phyloP scores from a whole-genome alignment of 768 basidiomycete genomes.

The Mycena olivaceomarginata region DNA sequence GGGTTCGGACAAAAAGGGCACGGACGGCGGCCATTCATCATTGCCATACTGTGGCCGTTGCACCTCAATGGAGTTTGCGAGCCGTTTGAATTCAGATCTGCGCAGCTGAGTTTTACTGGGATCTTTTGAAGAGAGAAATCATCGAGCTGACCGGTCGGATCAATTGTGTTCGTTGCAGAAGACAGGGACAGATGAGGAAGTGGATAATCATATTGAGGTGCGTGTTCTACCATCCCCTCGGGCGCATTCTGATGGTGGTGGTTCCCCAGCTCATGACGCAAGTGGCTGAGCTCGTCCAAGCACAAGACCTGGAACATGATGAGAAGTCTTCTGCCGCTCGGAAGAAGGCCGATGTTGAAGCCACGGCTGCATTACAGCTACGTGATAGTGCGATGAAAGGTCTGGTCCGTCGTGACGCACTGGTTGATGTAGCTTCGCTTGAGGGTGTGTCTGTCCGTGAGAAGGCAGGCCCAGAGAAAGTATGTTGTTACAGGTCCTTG shows the following conservation, averaged over 20 bases:
- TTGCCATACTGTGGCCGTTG: too few relatives aligned
- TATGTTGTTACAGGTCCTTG: too few relatives aligned
- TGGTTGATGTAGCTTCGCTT: too few relatives aligned
- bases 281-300: conserved; percentile 19
- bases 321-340: conserved; percentile 14
- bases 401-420: too few relatives aligned
- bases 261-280: conserved; percentile 20
- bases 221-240: background rate
- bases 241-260: background rate
- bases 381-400: conserved; percentile 8
- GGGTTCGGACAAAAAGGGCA: too few relatives aligned
- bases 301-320: conserved; percentile 2
- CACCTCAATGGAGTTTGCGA: too few relatives aligned
- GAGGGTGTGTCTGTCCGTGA: too few relatives aligned
- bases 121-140: too few relatives aligned
- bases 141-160: background rate
- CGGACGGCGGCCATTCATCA: too few relatives aligned
- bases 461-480: too few relatives aligned
- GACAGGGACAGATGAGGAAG: background rate
- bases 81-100: too few relatives aligned
- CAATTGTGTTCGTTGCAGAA: background rate
- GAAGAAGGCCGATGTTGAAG: conserved; percentile 32
- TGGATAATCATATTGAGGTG: background rate
- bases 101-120: too few relatives aligned
- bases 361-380: conserved; percentile 16